Conservation (phyloP, 148 eudicot species). For the Nepenthes mirabilis region DNA sequence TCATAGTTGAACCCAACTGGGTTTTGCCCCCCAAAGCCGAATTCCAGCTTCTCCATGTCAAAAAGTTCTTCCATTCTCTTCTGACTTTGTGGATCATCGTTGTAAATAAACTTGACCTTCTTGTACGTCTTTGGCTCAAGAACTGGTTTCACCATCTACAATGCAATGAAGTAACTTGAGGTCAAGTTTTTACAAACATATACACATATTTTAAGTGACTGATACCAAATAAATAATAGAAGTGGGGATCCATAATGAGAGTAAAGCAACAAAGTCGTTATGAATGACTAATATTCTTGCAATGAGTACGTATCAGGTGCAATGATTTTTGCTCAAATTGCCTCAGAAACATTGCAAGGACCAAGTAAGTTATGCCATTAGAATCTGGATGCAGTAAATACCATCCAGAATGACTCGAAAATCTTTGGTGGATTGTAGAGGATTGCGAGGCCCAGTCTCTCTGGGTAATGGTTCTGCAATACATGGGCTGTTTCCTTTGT, state of each 20-base stretch:
- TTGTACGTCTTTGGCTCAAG: constrained; percentile 77
- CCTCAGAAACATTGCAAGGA: not conserved
- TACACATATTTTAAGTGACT: too few relatives aligned
- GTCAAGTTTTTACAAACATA: too few relatives aligned
- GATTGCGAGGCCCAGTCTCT: constrained; percentile 75
- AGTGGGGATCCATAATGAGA: too few relatives aligned
- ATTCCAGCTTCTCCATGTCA: constrained; percentile 60
- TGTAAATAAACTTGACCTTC: constrained; percentile 76
- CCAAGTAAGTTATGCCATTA: not conserved
- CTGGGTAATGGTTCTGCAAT: constrained; percentile 81
- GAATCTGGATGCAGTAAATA: constrained; percentile 2
- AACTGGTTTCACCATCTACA: constrained; percentile 74
- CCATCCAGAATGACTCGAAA: constrained; percentile 80
- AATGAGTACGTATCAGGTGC: not conserved
- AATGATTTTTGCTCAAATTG: not conserved
- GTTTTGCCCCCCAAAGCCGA: constrained; percentile 64
- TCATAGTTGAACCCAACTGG: constrained; percentile 41
- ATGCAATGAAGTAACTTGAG: not conserved
- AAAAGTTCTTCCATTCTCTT: constrained; percentile 67
- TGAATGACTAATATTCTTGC: too few relatives aligned
- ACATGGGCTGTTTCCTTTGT: constrained; percentile 76
- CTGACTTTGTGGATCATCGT: constrained; percentile 35
- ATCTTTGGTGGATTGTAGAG: constrained; percentile 73
- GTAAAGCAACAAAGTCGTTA: too few relatives aligned
- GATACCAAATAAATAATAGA: too few relatives aligned